Conservation (phyloP, 352 stramenopile genomes). For the Peronospora belbahrii region DNA sequence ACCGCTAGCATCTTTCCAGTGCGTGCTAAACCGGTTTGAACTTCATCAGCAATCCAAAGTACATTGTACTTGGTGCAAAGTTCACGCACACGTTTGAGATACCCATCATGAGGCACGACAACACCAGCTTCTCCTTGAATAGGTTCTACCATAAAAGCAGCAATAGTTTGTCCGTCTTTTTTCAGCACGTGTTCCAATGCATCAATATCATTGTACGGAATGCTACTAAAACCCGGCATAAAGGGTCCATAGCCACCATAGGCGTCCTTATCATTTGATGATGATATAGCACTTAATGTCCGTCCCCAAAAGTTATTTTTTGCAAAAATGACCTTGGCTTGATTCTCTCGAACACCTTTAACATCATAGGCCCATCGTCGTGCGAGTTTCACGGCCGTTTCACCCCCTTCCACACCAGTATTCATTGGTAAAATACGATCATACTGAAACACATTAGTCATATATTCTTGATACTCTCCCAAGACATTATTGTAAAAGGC, state of each 20-base stretch:
- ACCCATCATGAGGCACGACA: constrained; percentile 95
- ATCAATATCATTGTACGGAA: constrained; percentile 91
- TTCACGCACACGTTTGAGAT: constrained; percentile 86
- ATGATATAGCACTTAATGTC: constrained; percentile 94
- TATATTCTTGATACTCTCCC: constrained; percentile 95
- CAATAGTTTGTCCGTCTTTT: constrained; percentile 85
- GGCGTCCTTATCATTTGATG: constrained; percentile 87
- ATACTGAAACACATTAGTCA: constrained; percentile 95
- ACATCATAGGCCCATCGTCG: constrained; percentile 96
- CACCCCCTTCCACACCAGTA: constrained; percentile 97
- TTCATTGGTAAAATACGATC: constrained; percentile 99
- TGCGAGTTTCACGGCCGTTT: constrained; percentile 97
- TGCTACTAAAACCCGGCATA: constrained; percentile 93
- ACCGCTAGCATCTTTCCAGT: constrained; percentile 95
- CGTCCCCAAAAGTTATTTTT: constrained; percentile 99
- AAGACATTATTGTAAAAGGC: constrained; percentile 98
- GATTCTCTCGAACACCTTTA: constrained; percentile 91
- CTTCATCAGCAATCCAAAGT: constrained; percentile 98
- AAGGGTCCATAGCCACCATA: constrained; percentile 93
- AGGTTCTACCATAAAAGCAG: constrained; percentile 98
- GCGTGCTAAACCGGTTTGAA: constrained; percentile 94
- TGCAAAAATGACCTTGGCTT: constrained; percentile 92
- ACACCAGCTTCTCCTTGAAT: constrained; percentile 99
- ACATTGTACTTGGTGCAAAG: constrained; percentile 97
- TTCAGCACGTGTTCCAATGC: constrained; percentile 81